Conservation (phyloP, 2,329 filamentous ascomycete genomes). For the Penicillium capsulatum region DNA sequence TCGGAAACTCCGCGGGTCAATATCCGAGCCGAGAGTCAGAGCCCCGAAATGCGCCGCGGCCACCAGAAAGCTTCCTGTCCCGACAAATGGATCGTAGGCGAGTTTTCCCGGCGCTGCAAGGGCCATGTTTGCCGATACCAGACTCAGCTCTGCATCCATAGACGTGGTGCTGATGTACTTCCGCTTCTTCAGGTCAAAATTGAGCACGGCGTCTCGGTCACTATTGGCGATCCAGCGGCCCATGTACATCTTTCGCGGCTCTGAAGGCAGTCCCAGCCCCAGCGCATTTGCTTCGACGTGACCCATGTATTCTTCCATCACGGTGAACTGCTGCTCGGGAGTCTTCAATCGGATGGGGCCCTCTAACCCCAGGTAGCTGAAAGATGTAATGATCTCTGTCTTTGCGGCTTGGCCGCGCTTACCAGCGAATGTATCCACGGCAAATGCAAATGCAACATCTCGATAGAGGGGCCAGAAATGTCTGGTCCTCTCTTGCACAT, state of each 20-base stretch:
- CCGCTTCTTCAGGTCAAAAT: conserved; percentile 87
- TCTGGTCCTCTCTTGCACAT: conserved; percentile 56
- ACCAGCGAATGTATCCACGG: conserved; percentile 75
- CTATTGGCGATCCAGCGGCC: conserved; percentile 67
- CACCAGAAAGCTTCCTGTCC: conserved; percentile 87
- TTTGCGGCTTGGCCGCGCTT: conserved; percentile 62
- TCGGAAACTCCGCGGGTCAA: conserved; percentile 83
- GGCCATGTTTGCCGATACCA: conserved; percentile 88
- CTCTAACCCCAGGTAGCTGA: conserved; percentile 70
- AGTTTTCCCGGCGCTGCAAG: conserved; percentile 76
- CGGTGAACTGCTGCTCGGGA: conserved; percentile 68
- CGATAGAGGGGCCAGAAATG: conserved; percentile 65
- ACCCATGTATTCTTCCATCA: conserved; percentile 76
- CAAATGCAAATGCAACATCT: conserved; percentile 72
- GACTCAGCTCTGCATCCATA: conserved; percentile 91
- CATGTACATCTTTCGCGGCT: conserved; percentile 63
- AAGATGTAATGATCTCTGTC: conserved; percentile 73
- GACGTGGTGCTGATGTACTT: conserved; percentile 92
- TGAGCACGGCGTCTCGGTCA: conserved; percentile 62
- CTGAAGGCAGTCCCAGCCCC: conserved; percentile 40
- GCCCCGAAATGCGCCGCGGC: conserved; percentile 90
- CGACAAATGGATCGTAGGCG: conserved; percentile 93
- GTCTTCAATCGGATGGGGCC: conserved; percentile 73
- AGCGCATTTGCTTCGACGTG: conserved; percentile 31
- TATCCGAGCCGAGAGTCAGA: conserved; percentile 78